Evolutionary conservation across 164 flowering plant genomes (phyloP), one percentile per base, ranked within the genome.

Genomic region (Stephania japonica): DNA sequence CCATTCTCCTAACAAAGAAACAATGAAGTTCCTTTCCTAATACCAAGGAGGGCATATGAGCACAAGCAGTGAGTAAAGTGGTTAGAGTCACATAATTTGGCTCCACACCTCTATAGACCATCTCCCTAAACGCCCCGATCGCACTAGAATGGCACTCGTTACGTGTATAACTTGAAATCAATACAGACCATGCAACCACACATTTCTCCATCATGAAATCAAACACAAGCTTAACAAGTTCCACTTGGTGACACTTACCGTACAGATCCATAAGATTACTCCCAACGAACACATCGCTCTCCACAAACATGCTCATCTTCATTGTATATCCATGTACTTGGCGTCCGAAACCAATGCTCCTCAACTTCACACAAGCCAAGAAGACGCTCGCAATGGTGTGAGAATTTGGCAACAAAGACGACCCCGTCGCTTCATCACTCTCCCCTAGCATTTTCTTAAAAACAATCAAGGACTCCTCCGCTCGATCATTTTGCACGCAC

Each of bases 141-240:
- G 72, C 83, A 68, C 44, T 6, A 11, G 62, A 65, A 65, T 70
- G 78, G 65, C 70, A 68, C 24, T 44, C 26, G 18, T 75, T 77
- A 21, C 72, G 61, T 13, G 75, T 70, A 62, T 77, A 75, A 6
- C 43, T 68, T 14, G 78, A 75, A 24, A 77, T 75, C 16, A 80
- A 27, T 11, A 65, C 53, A 16, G 80, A 80, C 83, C 83, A 80
- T 23, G 72, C 68, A 21, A 80, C 83, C 42, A 80, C 83, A 72
- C 78, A 75, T 71, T 75, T 80, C 70, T 73, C 77, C 14, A 70
- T n/a, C 80, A 78, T 67, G 27, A 68, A 78, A 71, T 75, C 77
- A 53, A 81, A 78, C 44, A 71, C 77, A 50, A 56, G 65, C 67
- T 62, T 73, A 7, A 79, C 78, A 32, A 64, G 75, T 53, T 62